Evolutionary conservation across 75 land plant species (phyloP).

Genomic region (Sequoiadendron giganteum): DNA sequence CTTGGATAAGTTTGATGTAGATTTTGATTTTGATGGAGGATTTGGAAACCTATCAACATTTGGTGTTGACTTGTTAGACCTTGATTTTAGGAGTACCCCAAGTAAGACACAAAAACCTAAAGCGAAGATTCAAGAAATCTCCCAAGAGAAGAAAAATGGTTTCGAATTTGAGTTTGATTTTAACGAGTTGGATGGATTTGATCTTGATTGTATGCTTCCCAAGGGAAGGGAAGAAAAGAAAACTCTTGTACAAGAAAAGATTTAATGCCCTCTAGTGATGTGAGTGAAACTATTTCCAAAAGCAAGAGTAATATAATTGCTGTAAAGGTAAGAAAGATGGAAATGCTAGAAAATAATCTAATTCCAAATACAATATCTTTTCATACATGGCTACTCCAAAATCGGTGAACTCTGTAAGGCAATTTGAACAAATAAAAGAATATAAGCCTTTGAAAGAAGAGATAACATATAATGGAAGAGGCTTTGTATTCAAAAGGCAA

Average conservation of each 20-base stretch:
- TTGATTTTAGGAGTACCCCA: conserved; percentile 10
- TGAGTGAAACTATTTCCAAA: background rate
- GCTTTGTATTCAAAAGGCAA: too few relatives aligned
- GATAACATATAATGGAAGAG: too few relatives aligned
- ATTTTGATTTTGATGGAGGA: conserved; percentile 23
- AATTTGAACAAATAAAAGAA: too few relatives aligned
- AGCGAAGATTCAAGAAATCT: conserved; percentile 4
- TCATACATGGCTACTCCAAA: too few relatives aligned
- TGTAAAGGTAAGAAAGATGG: background rate
- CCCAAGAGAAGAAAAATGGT: conserved; percentile 10
- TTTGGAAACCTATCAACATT: conserved; percentile 13
- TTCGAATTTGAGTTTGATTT: conserved; percentile 14
- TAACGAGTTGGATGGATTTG: conserved; percentile 12
- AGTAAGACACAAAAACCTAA: conserved; percentile 5
- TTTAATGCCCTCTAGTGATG: background rate
- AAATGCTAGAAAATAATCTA: too few relatives aligned
- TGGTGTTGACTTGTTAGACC: conserved; percentile 19
- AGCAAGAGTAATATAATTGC: background rate
- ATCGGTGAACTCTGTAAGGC: too few relatives aligned
- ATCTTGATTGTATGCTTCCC: conserved; percentile 6
- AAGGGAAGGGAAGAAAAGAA: background rate
- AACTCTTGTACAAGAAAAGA: background rate
- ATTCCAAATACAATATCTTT: too few relatives aligned
- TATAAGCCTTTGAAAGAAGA: too few relatives aligned
- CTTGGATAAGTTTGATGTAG: too few relatives aligned